phyloP scores from a whole-genome alignment of 139 green algal genomes.

The Eudorina sp. region DNA sequence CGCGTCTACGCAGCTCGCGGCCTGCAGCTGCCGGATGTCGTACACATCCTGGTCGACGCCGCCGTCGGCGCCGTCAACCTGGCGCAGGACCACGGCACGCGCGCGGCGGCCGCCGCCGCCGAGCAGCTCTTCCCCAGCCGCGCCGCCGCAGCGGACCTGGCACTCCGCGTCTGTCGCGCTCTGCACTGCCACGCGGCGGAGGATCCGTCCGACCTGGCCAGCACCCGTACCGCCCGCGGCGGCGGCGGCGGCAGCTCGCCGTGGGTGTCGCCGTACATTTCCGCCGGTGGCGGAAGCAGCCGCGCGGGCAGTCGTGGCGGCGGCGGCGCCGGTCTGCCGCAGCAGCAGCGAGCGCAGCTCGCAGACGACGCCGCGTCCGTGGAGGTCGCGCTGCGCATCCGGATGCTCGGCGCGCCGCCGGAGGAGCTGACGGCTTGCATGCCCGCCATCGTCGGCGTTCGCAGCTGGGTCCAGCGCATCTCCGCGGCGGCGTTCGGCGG shows the following conservation, averaged over 20 bases:
- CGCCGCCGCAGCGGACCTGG: background rate
- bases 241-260: background rate
- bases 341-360: background rate
- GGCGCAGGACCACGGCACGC: background rate
- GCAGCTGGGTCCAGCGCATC: constrained; percentile 7
- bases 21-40: background rate
- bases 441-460: background rate
- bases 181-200: background rate
- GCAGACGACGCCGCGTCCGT: background rate
- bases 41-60: background rate
- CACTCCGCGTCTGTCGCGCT: background rate
- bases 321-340: background rate
- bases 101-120: background rate
- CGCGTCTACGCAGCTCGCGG: background rate
- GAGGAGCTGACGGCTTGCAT: background rate
- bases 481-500: background rate
- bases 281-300: background rate
- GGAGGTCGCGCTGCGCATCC: background rate
- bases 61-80: constrained; percentile 2
- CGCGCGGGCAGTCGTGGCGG: background rate
- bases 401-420: background rate
- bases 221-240: background rate
- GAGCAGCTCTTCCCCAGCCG: background rate
- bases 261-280: background rate
- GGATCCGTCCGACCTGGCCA: background rate